Base-by-base conservation (phyloP, 331 rosid species). In the Cydonia oblonga region DNA sequence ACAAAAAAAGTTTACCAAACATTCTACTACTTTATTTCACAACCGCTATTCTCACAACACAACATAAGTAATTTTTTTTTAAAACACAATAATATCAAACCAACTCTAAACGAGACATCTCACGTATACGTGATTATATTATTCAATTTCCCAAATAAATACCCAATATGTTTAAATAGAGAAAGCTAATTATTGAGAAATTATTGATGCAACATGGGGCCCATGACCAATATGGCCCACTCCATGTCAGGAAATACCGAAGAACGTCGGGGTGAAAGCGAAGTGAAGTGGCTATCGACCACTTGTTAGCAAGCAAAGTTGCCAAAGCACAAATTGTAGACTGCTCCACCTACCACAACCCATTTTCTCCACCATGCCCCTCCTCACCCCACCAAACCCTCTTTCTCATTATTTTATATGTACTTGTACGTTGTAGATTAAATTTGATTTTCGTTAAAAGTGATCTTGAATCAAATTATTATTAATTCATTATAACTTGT, bases 331-430 rank as follows among this genome's bases (percentile, higher is more conserved):
- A 79, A 69, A 32, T 64, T 74, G 68, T 59, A 40, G 22, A 71
- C 60, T 26, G 44, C 79, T 28, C 77, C 80, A 87, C 82, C 90
- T 82, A 84, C 88, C 77, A 67, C 74, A 32, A 22, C 30, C 78
- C 53, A 53, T 70, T 33, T 69, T 68, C 20, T 49, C 62, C 67
- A 42, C 77, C 78, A 30, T 52, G 69, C 66, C 68, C 56, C 60
- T 56, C 29, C 63, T n/a, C 54, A 35, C 23, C 75, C 75, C 76
- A 86, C 90, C 93, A 84, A 88, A 76, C 86, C 73, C 81, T 72
- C 78, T 15, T 28, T 80, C 66, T 66, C 75, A 11, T 69, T 5
- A 16, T 44, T 14, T 8, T 44, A 44, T 44, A 44, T 0, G 13
- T 13, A 35, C 11, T 0, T 35, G 40, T 35, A 35, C 0, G 0